A percentile compares a stretch with the other conserved stretches of the same genome.
Conservation (phyloP, 2,329 filamentous ascomycete species). For the Orbilia brochopaga region DNA sequence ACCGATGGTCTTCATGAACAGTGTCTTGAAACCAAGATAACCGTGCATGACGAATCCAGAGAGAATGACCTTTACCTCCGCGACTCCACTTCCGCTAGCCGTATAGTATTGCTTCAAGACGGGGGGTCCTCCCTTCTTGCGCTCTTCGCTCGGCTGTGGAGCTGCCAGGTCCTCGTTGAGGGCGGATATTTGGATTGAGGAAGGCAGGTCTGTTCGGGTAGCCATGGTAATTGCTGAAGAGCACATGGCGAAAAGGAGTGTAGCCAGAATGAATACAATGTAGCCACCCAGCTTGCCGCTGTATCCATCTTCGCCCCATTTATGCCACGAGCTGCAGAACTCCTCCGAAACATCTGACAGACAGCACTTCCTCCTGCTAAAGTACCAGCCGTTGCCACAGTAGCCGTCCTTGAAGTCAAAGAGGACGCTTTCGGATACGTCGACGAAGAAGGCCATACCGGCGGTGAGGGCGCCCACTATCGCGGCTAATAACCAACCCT, state of each 20-base stretch:
- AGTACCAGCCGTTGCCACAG: constrained; percentile 73
- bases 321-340: constrained; percentile 43
- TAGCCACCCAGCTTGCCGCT: constrained; percentile 73
- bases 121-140: constrained; percentile 24
- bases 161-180: constrained; percentile 87
- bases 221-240: constrained; percentile 81
- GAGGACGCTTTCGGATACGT: constrained; percentile 80
- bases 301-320: constrained; percentile 57
- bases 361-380: constrained; percentile 73
- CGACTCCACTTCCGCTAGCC: constrained; percentile 92
- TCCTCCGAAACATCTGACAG: constrained; percentile 59
- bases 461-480: constrained; percentile 87
- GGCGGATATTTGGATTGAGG: constrained; percentile 81
- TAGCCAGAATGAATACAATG: constrained; percentile 73
- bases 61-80: constrained; percentile 96
- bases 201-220: constrained; percentile 94
- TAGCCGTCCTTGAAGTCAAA: constrained; percentile 94
- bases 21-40: constrained; percentile 85
- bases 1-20: constrained; percentile 81
- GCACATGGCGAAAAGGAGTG: constrained; percentile 71
- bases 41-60: constrained; percentile 97
- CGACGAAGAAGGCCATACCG: constrained; percentile 82
- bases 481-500: constrained; percentile 93
- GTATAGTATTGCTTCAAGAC: constrained; percentile 72
- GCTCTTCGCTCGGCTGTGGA: constrained; percentile 53